Base-by-base conservation (phyloP, 75 land plant genomes). In the Ceratopteris richardii region DNA sequence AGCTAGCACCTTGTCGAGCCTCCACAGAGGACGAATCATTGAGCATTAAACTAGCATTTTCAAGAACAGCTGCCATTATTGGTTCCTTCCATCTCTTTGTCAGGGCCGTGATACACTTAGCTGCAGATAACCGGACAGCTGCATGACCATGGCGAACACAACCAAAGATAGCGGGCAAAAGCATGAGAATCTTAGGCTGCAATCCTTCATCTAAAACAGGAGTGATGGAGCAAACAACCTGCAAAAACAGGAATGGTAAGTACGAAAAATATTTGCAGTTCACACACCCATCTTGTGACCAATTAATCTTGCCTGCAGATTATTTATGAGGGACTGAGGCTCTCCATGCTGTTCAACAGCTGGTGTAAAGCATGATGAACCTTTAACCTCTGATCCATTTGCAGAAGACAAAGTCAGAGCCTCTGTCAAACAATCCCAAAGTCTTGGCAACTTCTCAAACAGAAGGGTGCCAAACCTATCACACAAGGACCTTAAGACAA, bases 1-100 rank as follows among this genome's bases (percentile, higher is more conserved):
- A 86, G 61, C 96, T 97, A 68, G 96, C 91, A 39, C 99, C 99
- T 68, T 95, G 99, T 72, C 99, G 79, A 14, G 92, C 79, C 71
- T 77, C 72, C 29, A 84, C 76, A 36, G 88, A 86, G 25, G 64
- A 22, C 27, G 63, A 56, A 65, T 95, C 86, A 22, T 77, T 76
- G 44, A 95, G 60, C 99, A 95, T 90, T 16, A 91, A 91, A 23
- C 85, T 75, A 29, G 62, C 84, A 19, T 66, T 86, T 71, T 77
- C 80, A 31, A 95, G 64, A 17, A 95, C 80, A 57, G 74, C 69
- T 44, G 66, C 77, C 99, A 95, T 95, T 3, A 90, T 80, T 55
- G 62, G 55, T n/a, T 62, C 58, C 6, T 67, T 78, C 79, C 84
- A 80, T 56, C 86, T 63, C 68, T 73, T 87, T 31, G 99, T 88